phyloP scores from a whole-genome alignment of 2,329 filamentous ascomycete species.

The Claviceps pusilla region DNA sequence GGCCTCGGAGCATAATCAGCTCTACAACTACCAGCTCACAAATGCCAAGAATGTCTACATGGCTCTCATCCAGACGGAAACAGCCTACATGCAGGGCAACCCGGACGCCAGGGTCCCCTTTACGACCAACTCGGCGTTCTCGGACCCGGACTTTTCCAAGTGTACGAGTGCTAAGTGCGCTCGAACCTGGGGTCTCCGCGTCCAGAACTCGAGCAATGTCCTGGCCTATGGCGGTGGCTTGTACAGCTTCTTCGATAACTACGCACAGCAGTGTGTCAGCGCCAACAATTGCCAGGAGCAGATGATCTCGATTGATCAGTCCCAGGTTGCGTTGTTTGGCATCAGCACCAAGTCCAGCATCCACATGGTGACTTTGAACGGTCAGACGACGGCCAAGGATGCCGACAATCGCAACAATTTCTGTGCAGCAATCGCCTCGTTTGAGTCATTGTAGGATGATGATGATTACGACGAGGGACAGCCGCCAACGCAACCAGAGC shows the following conservation, averaged over 20 bases:
- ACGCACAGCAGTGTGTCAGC: slow-evolving; percentile 52
- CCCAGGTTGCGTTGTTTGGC: slow-evolving; percentile 49
- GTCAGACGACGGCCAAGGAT: slow-evolving; percentile 36
- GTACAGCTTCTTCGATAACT: slow-evolving; percentile 77
- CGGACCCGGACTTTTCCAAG: slow-evolving; percentile 53
- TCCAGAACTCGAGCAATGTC: slow-evolving; percentile 51
- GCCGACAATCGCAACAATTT: slow-evolving; percentile 51
- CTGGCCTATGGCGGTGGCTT: slow-evolving; percentile 59
- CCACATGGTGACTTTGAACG: slow-evolving; percentile 57
- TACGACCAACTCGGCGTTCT: slow-evolving; percentile 37
- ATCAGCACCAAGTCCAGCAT: slow-evolving; percentile 59
- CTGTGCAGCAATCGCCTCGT: slow-evolving; percentile 44
- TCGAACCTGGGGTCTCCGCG: slow-evolving; percentile 64
- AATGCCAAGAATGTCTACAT: slow-evolving; percentile 69
- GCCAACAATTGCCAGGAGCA: slow-evolving; percentile 60
- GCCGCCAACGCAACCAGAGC: neutral
- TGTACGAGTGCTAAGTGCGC: slow-evolving; percentile 45
- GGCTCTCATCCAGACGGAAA: slow-evolving; percentile 76
- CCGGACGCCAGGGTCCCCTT: slow-evolving; percentile 57
- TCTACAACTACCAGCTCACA: slow-evolving; percentile 75
- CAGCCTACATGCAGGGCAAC: slow-evolving; percentile 76
- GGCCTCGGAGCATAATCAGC: slow-evolving; percentile 47
- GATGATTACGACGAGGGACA: slow-evolving; percentile 2
- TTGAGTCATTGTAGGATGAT: slow-evolving; percentile 18
- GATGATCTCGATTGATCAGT: slow-evolving; percentile 60